phyloP scores from a whole-genome alignment of 73 alveolate species.

The Paramecium caudatum region DNA sequence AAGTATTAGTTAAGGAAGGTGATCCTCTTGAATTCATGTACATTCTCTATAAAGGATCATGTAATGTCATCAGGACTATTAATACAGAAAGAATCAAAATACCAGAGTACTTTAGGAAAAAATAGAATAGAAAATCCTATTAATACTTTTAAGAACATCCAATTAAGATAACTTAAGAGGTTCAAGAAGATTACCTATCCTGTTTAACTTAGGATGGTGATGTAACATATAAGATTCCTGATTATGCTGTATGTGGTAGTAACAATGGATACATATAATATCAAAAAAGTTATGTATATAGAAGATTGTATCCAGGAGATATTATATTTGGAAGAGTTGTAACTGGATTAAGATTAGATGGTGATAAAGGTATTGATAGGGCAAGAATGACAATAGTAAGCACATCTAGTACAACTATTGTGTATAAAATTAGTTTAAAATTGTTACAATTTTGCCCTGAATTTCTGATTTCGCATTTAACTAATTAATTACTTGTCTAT shows the following conservation, averaged over 20 bases:
- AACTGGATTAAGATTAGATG: conserved; percentile 52
- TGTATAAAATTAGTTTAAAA: conserved; percentile 42
- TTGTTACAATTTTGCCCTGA: conserved; percentile 58
- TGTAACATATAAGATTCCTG: conserved; percentile 37
- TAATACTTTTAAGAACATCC: conserved; percentile 14
- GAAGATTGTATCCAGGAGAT: conserved; percentile 55
- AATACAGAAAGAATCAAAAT: conserved; percentile 43
- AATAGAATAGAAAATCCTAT: background rate
- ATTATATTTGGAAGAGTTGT: conserved; percentile 56
- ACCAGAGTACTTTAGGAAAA: background rate
- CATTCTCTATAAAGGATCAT: conserved; percentile 58
- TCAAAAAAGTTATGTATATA: conserved; percentile 61
- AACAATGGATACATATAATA: conserved; percentile 8
- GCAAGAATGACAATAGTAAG: conserved; percentile 68
- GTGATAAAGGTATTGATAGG: conserved; percentile 29
- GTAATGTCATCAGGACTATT: conserved; percentile 51
- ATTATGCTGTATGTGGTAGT: background rate
- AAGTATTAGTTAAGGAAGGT: conserved; percentile 48
- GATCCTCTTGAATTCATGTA: conserved; percentile 29
- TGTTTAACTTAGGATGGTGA: conserved; percentile 44
- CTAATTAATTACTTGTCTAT: background rate
- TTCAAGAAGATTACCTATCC: background rate
- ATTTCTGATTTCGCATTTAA: conserved; percentile 25
- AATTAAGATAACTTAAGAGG: background rate
- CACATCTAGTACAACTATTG: conserved; percentile 35